A percentile compares a stretch with the other conserved stretches of the same genome.
Conservation (phyloP, 2,329 filamentous ascomycete genomes). For the Trichoderma sp. region DNA sequence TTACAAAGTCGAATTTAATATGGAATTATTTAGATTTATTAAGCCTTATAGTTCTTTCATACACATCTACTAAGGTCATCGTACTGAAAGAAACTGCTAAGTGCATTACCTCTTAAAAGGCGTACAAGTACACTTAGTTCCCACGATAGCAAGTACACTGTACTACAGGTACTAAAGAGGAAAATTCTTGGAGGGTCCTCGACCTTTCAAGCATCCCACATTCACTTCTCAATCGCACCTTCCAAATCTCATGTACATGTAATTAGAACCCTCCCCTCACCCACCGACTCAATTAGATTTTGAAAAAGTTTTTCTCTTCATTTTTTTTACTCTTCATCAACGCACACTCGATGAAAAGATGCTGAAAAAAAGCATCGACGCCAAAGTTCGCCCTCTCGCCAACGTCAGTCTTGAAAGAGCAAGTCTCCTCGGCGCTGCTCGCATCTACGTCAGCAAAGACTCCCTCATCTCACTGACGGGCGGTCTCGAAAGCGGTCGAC, state of each 20-base stretch:
- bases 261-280: neutral
- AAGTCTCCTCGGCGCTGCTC: conserved; percentile 43
- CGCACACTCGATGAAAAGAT: conserved; percentile 24
- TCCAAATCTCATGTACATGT: neutral
- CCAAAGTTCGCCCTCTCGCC: conserved; percentile 43
- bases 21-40: rapidly evolving
- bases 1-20: neutral
- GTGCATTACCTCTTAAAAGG: neutral
- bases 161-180: neutral
- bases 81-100: rapidly evolving
- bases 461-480: conserved; percentile 46
- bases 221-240: neutral
- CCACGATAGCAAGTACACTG: neutral
- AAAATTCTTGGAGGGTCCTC: conserved; percentile 7
- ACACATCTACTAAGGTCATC: neutral
- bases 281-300: neutral
- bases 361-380: conserved; percentile 38
- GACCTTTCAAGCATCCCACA: neutral
- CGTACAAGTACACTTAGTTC: neutral
- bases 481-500: conserved; percentile 42
- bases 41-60: rapidly evolving
- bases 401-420: conserved; percentile 43
- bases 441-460: conserved; percentile 49
- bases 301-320: neutral
- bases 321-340: neutral